Evolutionary conservation across 2,329 filamentous ascomycete genomes (phyloP), one percentile per base, ranked within the genome.

Genomic region (Aspergillus quadrilineatus): DNA sequence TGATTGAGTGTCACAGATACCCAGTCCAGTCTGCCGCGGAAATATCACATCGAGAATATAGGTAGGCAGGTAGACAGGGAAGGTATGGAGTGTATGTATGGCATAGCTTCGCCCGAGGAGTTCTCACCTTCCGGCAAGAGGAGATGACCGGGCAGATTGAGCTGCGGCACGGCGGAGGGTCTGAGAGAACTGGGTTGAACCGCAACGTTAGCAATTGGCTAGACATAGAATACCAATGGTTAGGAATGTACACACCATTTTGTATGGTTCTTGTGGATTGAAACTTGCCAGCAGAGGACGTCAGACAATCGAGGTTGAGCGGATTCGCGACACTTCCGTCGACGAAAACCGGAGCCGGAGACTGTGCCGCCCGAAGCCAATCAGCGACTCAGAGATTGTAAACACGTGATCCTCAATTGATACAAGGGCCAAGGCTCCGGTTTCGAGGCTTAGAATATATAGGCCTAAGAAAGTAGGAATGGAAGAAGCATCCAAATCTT

Each of bases 41-140:
- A 2, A 15, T 6, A 49, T 28, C 34, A 45, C 22, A 14, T 45
- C 42, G 12, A 29, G 22, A 22, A 39, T n/a, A n/a, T 39, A 39
- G 36, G 12, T 39, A 39, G 36, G 36, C 1, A n/a, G 14, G 36
- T n/a, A 39, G 36, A 28, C 32, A 34, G 32, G 39, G 39, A 42
- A 4, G 39, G 39, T 28, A 22, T 4, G 4, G 37, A 41, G 6
- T n/a, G 41, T 28, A 22, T 22, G 22, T 7, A 29, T 28, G 47
- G n/a, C 5, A 30, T 30, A 44, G 32, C 29, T 45, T 55, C 42
- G 53, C 26, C 26, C 26, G 26, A 4, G 63, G 60, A 29, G 34
- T 47, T 67, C 73, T 72, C 78, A 86, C 83, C 82, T 79, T 59
- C 83, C 83, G 54, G 80, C 83, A 68, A 81, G 85, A 55, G 79